These are phyloP conservation scores for Phaeosphaeriaceae sp. DNA, from an alignment of 2,329 filamentous ascomycete species.

Conservation along the genomic window DNA sequence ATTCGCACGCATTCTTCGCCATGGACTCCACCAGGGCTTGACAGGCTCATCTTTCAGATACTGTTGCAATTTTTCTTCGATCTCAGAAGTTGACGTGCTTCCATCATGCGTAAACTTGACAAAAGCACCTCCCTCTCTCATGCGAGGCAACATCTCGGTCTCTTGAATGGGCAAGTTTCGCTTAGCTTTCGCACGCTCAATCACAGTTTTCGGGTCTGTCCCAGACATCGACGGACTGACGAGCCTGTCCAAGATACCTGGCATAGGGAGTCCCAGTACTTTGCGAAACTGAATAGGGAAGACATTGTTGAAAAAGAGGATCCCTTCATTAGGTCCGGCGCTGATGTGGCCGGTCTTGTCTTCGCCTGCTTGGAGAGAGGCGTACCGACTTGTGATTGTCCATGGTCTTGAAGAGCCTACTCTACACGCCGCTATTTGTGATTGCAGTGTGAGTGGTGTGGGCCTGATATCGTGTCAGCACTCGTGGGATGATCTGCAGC, in stretches of 20 bases:
- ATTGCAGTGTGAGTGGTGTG: constrained; percentile 9
- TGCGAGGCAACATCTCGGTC: constrained; percentile 79
- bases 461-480: constrained; percentile 29
- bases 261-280: constrained; percentile 62
- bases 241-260: constrained; percentile 59
- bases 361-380: constrained; percentile 59
- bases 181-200: constrained; percentile 66
- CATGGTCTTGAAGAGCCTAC: constrained; percentile 7
- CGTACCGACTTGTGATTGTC: constrained; percentile 26
- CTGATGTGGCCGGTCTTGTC: constrained; percentile 82
- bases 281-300: constrained; percentile 80
- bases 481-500: constrained; percentile 29
- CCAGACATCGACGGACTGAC: constrained; percentile 60
- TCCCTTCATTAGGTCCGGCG: constrained; percentile 76
- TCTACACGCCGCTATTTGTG: constrained; percentile 5
- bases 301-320: constrained; percentile 91
- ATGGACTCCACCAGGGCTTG: constrained; percentile 89
- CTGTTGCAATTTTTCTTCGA: constrained; percentile 67
- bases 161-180: constrained; percentile 70
- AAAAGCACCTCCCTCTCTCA: constrained; percentile 93
- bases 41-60: constrained; percentile 74
- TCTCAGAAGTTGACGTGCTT: constrained; percentile 56
- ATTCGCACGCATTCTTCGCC: constrained; percentile 74
- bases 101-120: constrained; percentile 76
- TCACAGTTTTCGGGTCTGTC: constrained; percentile 62